Evolutionary conservation across 257 asterid species (phyloP).

Genomic region (Petrea volubilis): DNA sequence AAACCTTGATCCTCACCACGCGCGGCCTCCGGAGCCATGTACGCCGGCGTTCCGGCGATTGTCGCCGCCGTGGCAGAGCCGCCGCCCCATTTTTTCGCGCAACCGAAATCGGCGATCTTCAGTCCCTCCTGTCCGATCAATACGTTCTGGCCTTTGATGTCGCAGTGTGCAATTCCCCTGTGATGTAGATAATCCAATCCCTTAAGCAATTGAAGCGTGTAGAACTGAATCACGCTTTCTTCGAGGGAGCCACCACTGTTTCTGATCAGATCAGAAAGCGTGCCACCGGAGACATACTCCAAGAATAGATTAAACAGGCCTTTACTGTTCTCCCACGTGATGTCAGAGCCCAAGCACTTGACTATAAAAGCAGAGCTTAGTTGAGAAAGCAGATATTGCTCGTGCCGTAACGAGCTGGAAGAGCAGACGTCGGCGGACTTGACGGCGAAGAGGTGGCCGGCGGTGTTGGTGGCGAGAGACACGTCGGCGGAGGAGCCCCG

Average conservation of each 20-base stretch:
- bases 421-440: constrained; percentile 48
- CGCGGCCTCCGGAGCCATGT: constrained; percentile 91
- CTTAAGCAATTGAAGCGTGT: constrained; percentile 39
- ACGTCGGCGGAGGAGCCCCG: constrained; percentile 79
- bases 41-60: constrained; percentile 81
- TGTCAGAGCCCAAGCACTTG: constrained; percentile 54
- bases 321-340: constrained; percentile 28
- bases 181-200: constrained; percentile 66
- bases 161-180: constrained; percentile 72
- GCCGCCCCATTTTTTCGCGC: constrained; percentile 42
- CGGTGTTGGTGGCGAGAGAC: constrained; percentile 48
- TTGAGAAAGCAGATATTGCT: constrained; percentile 50
- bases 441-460: constrained; percentile 65
- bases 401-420: constrained; percentile 45
- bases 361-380: constrained; percentile 59
- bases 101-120: constrained; percentile 80
- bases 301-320: constrained; percentile 51
- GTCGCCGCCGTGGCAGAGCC: neutral
- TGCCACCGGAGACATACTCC: constrained; percentile 73
- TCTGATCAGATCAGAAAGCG: constrained; percentile 59
- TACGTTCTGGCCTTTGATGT: constrained; percentile 67
- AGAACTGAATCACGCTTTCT: constrained; percentile 39
- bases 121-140: constrained; percentile 43
- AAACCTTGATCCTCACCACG: constrained; percentile 80
- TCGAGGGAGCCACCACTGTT: constrained; percentile 44